Percentiles rank a stretch among this genome's conserved stretches.
phyloP scores from a whole-genome alignment of 345 rosid species.

The Brassica juncea region DNA sequence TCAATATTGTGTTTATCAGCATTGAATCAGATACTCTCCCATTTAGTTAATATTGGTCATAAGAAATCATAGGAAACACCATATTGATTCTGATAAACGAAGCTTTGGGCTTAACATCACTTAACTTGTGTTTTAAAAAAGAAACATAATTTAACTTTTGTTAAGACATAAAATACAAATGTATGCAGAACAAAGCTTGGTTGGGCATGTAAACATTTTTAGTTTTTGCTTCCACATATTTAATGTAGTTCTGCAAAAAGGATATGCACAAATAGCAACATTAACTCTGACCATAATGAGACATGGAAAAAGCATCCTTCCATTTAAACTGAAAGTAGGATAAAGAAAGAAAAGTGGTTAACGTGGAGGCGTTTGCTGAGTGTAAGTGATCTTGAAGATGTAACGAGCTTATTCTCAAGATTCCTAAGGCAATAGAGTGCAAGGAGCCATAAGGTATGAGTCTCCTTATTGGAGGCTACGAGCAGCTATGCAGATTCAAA shows the following conservation, averaged over 20 bases:
- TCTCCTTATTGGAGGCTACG: constrained; percentile 77
- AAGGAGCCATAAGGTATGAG: constrained; percentile 84
- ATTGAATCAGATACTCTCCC: neutral
- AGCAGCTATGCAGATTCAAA: constrained; percentile 41
- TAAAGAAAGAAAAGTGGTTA: constrained; percentile 11
- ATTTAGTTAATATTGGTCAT: neutral
- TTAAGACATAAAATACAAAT: neutral
- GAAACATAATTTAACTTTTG: neutral
- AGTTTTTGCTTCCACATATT: neutral
- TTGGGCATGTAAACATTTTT: neutral
- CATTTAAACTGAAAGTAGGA: too few relatives aligned
- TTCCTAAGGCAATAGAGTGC: constrained; percentile 65
- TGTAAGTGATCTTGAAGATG: constrained; percentile 76
- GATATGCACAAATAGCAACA: neutral
- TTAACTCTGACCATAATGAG: neutral
- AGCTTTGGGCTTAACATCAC: neutral
- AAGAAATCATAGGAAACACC: neutral
- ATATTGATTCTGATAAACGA: neutral
- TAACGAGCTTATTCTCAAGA: constrained; percentile 67
- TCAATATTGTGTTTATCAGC: neutral
- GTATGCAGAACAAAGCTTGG: neutral
- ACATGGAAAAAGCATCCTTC: too few relatives aligned
- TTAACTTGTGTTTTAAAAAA: too few relatives aligned
- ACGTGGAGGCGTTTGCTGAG: constrained; percentile 83
- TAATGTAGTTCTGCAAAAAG: neutral